Evolutionary conservation across 2,329 filamentous ascomycete species (phyloP), one percentile per base, ranked within the genome.

Genomic region (Colletotrichum orchidophilum): DNA sequence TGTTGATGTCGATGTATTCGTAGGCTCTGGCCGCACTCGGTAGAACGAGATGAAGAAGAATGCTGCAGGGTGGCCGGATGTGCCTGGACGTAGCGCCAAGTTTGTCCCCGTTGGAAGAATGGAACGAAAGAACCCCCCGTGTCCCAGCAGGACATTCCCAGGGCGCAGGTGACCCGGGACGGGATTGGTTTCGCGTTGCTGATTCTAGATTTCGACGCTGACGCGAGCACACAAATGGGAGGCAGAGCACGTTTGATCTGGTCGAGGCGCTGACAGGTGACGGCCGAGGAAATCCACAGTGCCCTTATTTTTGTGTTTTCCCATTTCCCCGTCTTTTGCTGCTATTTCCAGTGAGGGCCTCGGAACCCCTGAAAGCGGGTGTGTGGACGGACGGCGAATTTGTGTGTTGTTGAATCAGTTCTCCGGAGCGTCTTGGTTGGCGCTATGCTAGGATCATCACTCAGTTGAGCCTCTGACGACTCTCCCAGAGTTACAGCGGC

Each of bases 201-300:
- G 69, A 71, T 69, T 70, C 70, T 72, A 72, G 70, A 70, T 72
- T 70, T 69, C 29, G 70, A 69, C 65, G 58, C 64, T 69, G 64
- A 63, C 64, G 68, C 63, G 68, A 71, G 68, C 68, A 63, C 68
- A 53, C 53, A 67, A 63, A 71, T 62, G 63, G 63, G 63, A 71
- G 57, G 68, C 63, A 53, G 57, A 67, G 68, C 68, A 62, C 63
- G 68, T 71, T 71, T 71, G 68, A 69, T 49, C 52, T 71, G 42
- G 58, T 59, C 24, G 26, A 54, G 39, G 24, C 35, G 53, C 64
- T 69, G 64, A 59, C 69, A 68, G 64, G 50, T 71, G 42, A 69
- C 53, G 65, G 53, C 64, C 64, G 64, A 68, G 69, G 52, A n/a
- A 69, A 63, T 54, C 64, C 53, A 68, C 64, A n/a, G 58, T 46